phyloP scores from a whole-genome alignment of 202 grass and related monocot species.

The Panicum virgatum region DNA sequence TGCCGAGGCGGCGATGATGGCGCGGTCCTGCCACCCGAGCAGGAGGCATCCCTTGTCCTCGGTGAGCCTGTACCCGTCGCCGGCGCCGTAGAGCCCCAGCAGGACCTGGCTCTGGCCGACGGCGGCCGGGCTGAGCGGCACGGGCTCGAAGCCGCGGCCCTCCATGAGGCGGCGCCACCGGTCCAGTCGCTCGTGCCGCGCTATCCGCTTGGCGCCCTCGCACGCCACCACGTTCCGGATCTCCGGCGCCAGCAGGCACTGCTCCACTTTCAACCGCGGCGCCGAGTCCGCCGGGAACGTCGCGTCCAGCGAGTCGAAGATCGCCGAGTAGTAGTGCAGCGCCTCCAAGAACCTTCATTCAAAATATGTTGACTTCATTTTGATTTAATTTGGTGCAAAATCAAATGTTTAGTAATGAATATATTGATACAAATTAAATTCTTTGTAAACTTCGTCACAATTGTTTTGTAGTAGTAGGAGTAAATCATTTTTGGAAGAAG shows the following conservation, averaged over 20 bases:
- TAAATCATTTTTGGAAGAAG: neutral
- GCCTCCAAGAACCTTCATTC: conserved; percentile 63
- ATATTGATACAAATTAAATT: neutral
- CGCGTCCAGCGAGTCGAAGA: conserved; percentile 78
- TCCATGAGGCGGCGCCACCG: conserved; percentile 71
- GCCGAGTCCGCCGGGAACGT: conserved; percentile 66
- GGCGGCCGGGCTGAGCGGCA: conserved; percentile 61
- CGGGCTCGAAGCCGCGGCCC: conserved; percentile 47
- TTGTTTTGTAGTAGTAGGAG: neutral
- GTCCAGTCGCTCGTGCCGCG: conserved; percentile 59
- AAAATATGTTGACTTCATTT: too few relatives aligned
- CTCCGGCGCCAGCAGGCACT: conserved; percentile 60
- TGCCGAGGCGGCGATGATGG: conserved; percentile 59
- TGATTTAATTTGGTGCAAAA: too few relatives aligned
- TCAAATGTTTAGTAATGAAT: neutral
- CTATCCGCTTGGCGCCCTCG: conserved; percentile 56
- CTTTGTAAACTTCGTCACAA: neutral
- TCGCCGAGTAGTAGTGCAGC: conserved; percentile 71
- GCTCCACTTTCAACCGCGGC: conserved; percentile 71
- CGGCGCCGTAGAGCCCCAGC: conserved; percentile 53
- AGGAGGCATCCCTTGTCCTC: conserved; percentile 68
- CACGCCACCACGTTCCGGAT: conserved; percentile 66
- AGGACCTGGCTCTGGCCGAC: conserved; percentile 63
- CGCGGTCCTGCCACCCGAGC: conserved; percentile 67
- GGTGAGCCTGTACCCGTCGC: conserved; percentile 63